phyloP scores from a whole-genome alignment of 78 protist genomes.

The Dictyostelium firmibasis region DNA sequence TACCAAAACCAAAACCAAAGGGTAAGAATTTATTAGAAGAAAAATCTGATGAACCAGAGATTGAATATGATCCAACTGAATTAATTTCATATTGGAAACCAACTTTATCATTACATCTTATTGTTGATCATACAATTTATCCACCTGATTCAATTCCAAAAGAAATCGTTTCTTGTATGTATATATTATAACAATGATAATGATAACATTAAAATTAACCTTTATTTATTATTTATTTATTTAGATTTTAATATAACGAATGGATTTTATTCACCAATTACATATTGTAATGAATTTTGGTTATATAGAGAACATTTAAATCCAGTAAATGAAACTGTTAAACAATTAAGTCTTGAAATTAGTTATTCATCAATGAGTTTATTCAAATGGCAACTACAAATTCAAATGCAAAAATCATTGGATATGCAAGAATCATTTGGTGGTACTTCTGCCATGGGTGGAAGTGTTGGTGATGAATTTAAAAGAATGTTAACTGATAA shows the following conservation, averaged over 20 bases:
- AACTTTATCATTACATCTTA: constrained; percentile 55
- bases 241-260: constrained; percentile 11
- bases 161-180: constrained; percentile 28
- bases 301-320: constrained; percentile 41
- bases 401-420: constrained; percentile 80
- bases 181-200: neutral
- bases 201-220: neutral
- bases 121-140: constrained; percentile 72
- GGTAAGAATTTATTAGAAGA: constrained; percentile 68
- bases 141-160: constrained; percentile 74
- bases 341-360: constrained; percentile 27
- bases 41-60: neutral
- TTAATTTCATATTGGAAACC: constrained; percentile 83
- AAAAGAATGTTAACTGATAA: constrained; percentile 91
- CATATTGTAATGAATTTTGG: constrained; percentile 90
- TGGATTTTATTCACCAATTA: constrained; percentile 77
- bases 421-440: constrained; percentile 68
- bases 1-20: constrained; percentile 57
- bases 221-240: neutral
- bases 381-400: constrained; percentile 75
- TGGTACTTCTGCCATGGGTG: constrained; percentile 14
- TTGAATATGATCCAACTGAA: constrained; percentile 30
- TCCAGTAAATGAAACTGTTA: constrained; percentile 74
- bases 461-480: constrained; percentile 68
- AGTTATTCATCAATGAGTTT: constrained; percentile 10